Percentiles rank a stretch among this genome's conserved stretches.
phyloP scores from a whole-genome alignment of 352 stramenopile genomes.

The Phytophthora niederhauseri region DNA sequence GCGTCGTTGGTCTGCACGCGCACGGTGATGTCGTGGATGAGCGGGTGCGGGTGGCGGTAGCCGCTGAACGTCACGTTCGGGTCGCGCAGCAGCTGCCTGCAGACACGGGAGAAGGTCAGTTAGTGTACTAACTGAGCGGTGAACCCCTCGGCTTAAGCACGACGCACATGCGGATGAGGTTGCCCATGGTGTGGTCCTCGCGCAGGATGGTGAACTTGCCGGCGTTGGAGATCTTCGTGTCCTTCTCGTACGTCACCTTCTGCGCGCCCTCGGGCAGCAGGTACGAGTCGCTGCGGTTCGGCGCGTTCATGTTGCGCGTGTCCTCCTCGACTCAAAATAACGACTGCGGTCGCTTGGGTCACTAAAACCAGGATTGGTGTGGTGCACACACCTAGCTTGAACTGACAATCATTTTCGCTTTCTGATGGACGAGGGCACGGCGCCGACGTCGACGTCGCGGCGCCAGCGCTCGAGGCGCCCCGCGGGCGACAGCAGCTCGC shows the following conservation, averaged over 20 bases:
- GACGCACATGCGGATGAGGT: constrained; percentile 96
- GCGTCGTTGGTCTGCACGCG: constrained; percentile 93
- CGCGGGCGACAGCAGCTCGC: not conserved
- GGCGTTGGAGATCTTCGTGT: constrained; percentile 98
- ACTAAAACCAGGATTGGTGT: not conserved
- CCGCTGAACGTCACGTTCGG: constrained; percentile 93
- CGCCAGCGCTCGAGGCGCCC: constrained; percentile 5
- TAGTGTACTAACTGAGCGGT: not conserved
- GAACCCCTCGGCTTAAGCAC: too few relatives aligned
- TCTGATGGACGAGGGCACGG: constrained; percentile 24
- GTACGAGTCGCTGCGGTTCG: constrained; percentile 85
- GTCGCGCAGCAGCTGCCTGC: constrained; percentile 88
- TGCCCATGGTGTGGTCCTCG: constrained; percentile 98
- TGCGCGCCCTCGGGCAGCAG: constrained; percentile 83
- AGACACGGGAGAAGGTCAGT: not conserved
- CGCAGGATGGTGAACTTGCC: constrained; percentile 98
- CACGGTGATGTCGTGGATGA: constrained; percentile 96
- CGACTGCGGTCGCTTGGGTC: constrained; percentile 3
- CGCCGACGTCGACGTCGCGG: not conserved
- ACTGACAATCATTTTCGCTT: constrained; percentile 8
- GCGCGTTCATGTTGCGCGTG: constrained; percentile 71
- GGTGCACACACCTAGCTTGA: not conserved
- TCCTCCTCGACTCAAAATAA: not conserved
- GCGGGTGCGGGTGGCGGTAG: constrained; percentile 97
- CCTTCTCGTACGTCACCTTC: constrained; percentile 95